Evolutionary conservation across 2,329 filamentous ascomycete species (phyloP).

Genomic region (Trichoderma sp.): DNA sequence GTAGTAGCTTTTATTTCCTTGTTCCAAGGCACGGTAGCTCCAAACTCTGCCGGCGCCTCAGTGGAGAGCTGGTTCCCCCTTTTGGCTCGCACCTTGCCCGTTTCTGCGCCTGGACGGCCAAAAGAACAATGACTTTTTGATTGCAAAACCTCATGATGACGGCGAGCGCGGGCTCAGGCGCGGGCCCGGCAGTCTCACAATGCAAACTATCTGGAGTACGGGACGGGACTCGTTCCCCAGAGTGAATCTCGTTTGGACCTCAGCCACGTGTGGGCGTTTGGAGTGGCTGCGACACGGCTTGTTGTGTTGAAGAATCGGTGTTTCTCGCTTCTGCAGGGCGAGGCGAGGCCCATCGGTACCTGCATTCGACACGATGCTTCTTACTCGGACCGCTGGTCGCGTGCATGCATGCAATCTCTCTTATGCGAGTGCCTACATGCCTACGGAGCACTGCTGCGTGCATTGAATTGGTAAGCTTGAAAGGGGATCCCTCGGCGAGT

Average conservation of each 20-base stretch:
- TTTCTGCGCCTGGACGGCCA: background rate
- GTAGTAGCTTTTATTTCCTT: background rate
- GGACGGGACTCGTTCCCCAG: background rate
- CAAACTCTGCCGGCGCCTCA: slow-evolving; percentile 5
- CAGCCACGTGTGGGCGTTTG: slow-evolving; percentile 9
- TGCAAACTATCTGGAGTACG: background rate
- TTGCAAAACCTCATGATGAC: slow-evolving; percentile 1
- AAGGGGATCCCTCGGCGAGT: background rate
- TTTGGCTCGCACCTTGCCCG: slow-evolving; percentile 3
- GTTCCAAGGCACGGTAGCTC: background rate
- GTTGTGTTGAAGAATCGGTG: slow-evolving; percentile 8
- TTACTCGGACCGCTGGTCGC: background rate
- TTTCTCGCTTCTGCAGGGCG: slow-evolving; percentile 19
- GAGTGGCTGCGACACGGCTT: slow-evolving; percentile 14
- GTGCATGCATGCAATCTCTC: background rate
- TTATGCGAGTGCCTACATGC: background rate
- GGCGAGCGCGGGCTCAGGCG: background rate
- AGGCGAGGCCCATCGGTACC: slow-evolving; percentile 10
- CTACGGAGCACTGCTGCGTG: background rate
- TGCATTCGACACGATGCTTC: slow-evolving; percentile 6
- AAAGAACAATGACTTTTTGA: background rate
- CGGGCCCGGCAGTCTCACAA: slow-evolving; percentile 4
- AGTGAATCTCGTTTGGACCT: slow-evolving; percentile 11
- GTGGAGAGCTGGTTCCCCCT: slow-evolving; percentile 21
- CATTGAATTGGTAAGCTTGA: background rate